Evolutionary conservation across 305 asterid species (phyloP).

Genomic region (Fraxinus sp.): DNA sequence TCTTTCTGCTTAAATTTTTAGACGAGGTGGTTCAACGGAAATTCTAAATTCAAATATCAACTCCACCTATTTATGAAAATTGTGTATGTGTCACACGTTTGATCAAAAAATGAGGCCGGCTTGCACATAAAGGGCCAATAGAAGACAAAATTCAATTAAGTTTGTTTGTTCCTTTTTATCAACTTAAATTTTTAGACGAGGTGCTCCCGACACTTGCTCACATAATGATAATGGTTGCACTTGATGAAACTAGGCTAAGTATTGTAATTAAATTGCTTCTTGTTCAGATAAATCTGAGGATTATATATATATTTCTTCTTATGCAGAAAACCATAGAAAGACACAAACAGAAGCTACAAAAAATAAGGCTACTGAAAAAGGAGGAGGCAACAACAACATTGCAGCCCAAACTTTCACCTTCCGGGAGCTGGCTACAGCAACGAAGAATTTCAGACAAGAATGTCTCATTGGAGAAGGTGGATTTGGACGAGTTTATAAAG

Average conservation of each 20-base stretch:
- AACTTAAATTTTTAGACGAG: too few relatives aligned
- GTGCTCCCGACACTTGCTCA: too few relatives aligned
- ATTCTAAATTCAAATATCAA: not conserved
- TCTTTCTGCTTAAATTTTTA: not conserved
- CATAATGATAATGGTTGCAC: too few relatives aligned
- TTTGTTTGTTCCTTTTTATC: too few relatives aligned
- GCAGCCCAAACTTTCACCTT: constrained; percentile 59
- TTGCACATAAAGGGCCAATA: too few relatives aligned
- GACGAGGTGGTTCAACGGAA: not conserved
- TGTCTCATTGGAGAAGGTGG: constrained; percentile 34
- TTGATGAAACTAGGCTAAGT: too few relatives aligned
- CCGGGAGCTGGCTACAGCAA: constrained; percentile 45
- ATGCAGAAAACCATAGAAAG: constrained; percentile 26
- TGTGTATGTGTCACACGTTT: not conserved
- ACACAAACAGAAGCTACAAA: constrained; percentile 11
- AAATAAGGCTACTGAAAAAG: constrained; percentile 23
- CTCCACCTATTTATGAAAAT: not conserved
- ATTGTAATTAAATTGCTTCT: not conserved
- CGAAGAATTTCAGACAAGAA: constrained; percentile 31
- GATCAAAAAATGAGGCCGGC: not conserved
- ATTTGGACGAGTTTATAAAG: constrained; percentile 56
- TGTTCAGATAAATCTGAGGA: not conserved
- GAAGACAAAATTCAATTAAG: too few relatives aligned
- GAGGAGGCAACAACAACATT: constrained; percentile 35
- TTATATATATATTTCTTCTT: not conserved